Conservation (phyloP, 2,329 filamentous ascomycete genomes). For the Onygenales sp. region DNA sequence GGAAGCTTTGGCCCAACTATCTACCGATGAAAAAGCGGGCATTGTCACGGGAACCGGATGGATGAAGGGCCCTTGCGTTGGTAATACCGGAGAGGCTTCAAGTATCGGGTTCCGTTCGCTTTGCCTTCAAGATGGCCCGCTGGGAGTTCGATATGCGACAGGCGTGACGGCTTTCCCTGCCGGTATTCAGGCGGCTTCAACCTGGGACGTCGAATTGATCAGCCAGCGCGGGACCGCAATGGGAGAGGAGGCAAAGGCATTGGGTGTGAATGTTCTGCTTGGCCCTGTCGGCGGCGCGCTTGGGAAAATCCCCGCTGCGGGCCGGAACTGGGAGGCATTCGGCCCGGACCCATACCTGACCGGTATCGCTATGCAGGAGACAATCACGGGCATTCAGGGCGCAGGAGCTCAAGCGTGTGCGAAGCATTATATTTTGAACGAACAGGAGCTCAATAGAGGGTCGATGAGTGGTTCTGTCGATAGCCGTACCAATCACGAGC, state of each 20-base stretch:
- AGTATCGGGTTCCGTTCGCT: conserved; percentile 20
- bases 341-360: conserved; percentile 32
- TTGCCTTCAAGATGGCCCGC: conserved; percentile 20
- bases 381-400: conserved; percentile 33
- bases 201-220: conserved; percentile 47
- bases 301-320: conserved; percentile 27
- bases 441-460: conserved; percentile 49
- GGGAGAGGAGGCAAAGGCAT: conserved; percentile 37
- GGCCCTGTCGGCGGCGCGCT: conserved; percentile 34
- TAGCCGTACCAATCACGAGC: conserved; percentile 63
- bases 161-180: conserved; percentile 63
- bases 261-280: conserved; percentile 28
- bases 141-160: conserved; percentile 56
- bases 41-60: conserved; percentile 17
- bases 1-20: neutral
- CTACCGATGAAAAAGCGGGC: conserved; percentile 13
- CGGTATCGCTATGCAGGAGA: conserved; percentile 30
- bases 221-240: conserved; percentile 44
- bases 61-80: conserved; percentile 18
- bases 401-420: conserved; percentile 62
- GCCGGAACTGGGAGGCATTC: conserved; percentile 37
- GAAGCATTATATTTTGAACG: conserved; percentile 50
- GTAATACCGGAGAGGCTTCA: conserved; percentile 16
- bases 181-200: conserved; percentile 59
- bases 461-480: conserved; percentile 50